Base-by-base conservation (phyloP, 75 land plant genomes). In the Adiantum capillusveneris region DNA sequence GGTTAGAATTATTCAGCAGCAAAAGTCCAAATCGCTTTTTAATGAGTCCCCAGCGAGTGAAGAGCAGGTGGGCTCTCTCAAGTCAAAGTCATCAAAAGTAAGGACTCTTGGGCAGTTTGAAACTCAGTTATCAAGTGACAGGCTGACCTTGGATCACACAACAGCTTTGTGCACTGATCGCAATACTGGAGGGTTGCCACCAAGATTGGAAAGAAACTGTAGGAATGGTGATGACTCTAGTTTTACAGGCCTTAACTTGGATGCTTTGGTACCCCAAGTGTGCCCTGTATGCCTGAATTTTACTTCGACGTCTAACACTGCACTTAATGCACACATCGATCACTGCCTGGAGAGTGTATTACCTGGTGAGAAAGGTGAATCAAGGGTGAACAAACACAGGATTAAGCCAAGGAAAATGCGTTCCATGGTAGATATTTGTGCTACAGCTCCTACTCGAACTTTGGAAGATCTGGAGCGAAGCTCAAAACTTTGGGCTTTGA, bases 261-360 rank as follows among this genome's bases (percentile, higher is more conserved):
- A 81, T 52, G 29, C 77, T 20, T 69, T 81, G 77, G 73, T 76
- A 53, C 73, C 84, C n/a, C 82, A 85, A 56, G 69, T 79, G 36
- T 87, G 87, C 63, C 92, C 92, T 59, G 87, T 87, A 58, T 84
- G 87, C 48, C 78, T 70, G 21, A 71, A 70, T 26, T 84, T 87
- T 56, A 72, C 84, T 21, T 84, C 84, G 7, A 67, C 84, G 25
- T 87, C 84, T 0, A 84, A 81, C 58, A 87, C 84, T 29, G 80
- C 92, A 18, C 75, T 87, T 70, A 87, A 87, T 79, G 87, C 87
- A 19, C 92, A 87, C 50, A 87, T 84, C 26, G 84, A 87, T 58
- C 87, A 81, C 58, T 84, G 87, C 62, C 75, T 87, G 46, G 69
- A 62, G 16, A 63, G 31, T 56, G 84, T 75, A 29, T 65, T 77